Conservation (phyloP, 2,329 filamentous ascomycete species). For the Aspergillus quadrilineatus region DNA sequence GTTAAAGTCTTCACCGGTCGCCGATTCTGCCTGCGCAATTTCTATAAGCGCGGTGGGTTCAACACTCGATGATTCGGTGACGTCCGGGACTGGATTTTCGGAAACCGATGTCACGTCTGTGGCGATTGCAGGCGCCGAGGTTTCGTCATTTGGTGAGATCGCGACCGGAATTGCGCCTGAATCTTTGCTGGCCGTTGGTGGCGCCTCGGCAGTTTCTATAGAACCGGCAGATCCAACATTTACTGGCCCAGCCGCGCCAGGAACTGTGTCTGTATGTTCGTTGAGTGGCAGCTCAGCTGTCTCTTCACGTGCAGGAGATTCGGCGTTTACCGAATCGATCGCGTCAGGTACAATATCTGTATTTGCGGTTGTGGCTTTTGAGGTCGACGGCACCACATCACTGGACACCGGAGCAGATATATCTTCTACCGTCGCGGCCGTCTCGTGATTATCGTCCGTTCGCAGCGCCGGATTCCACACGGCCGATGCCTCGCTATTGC, state of each 20-base stretch:
- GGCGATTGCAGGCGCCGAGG: not conserved
- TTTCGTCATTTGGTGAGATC: not conserved
- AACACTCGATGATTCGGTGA: not conserved
- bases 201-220: not conserved
- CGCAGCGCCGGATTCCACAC: constrained; percentile 59
- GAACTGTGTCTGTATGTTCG: not conserved
- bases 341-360: not conserved
- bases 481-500: constrained; percentile 24
- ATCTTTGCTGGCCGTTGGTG: not conserved
- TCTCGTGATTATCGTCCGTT: constrained; percentile 37
- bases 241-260: not conserved
- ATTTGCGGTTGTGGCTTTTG: not conserved
- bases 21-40: not conserved
- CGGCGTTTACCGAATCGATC: not conserved
- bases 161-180: not conserved
- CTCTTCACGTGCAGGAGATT: not conserved
- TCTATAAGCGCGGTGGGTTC: not conserved
- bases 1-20: not conserved
- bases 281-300: not conserved
- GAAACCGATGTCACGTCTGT: not conserved
- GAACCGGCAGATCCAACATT: not conserved
- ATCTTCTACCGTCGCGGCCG: constrained; percentile 13
- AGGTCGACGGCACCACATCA: not conserved
- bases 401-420: not conserved
- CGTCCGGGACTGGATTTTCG: not conserved